Percentiles rank a stretch among this genome's conserved stretches.
phyloP scores from a whole-genome alignment of 495 filamentous ascomycete genomes.

The Talaromyces trachyspermus region DNA sequence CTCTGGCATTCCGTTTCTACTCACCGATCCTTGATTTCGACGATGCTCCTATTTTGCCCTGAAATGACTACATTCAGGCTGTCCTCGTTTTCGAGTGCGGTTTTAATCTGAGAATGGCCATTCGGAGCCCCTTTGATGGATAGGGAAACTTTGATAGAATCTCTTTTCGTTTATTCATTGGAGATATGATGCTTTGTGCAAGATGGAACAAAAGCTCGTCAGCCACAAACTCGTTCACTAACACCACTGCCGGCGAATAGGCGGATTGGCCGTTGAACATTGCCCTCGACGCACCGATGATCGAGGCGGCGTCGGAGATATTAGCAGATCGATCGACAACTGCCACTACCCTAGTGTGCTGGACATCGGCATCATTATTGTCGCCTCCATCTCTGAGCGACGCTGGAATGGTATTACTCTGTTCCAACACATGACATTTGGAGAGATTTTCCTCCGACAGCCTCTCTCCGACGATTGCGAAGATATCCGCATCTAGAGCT shows the following conservation, averaged over 20 bases:
- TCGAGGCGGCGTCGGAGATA: conserved; percentile 34
- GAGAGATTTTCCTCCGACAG: conserved; percentile 9
- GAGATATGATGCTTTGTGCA: too few species aligned
- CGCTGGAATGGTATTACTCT: conserved; percentile 10
- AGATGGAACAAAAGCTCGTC: too few species aligned
- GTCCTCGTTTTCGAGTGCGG: neutral
- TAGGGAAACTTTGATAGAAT: too few species aligned
- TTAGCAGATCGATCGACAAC: conserved; percentile 48
- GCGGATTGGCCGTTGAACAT: conserved; percentile 41
- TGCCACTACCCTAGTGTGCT: conserved; percentile 28
- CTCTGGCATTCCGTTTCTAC: neutral
- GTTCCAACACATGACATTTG: conserved; percentile 11
- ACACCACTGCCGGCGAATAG: conserved; percentile 46
- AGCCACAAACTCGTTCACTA: conserved; percentile 52
- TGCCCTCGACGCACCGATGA: conserved; percentile 41
- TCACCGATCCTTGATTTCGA: neutral
- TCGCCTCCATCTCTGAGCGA: neutral
- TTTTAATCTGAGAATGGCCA: too few species aligned
- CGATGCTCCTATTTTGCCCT: neutral
- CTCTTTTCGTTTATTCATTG: too few species aligned
- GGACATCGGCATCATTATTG: neutral
- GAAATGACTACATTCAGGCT: neutral
- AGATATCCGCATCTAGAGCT: conserved; percentile 39
- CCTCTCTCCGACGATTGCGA: conserved; percentile 23
- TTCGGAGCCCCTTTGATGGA: too few species aligned